A percentile compares a stretch with the other conserved stretches of the same genome.
Conservation (phyloP, 371 early-diverging fungal species). For the Funneliformis caledonium region DNA sequence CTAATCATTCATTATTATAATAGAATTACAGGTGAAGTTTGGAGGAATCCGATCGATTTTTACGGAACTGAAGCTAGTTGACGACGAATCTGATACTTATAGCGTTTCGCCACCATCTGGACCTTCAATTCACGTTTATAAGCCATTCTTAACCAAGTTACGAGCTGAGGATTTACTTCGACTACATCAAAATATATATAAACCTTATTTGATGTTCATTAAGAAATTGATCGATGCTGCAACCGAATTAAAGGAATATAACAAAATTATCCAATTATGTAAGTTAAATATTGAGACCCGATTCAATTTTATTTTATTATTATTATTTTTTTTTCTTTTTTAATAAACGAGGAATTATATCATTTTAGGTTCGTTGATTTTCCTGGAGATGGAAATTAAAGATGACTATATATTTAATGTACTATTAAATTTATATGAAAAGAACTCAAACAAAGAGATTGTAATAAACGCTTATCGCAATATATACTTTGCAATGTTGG, state of each 20-base stretch:
- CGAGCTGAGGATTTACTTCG: background rate
- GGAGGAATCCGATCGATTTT: constrained; percentile 35
- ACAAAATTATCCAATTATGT: constrained; percentile 35
- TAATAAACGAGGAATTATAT: background rate
- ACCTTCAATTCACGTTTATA: constrained; percentile 35
- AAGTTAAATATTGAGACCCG: background rate
- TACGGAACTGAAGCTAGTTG: background rate
- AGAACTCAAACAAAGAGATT: background rate
- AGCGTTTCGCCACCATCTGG: background rate
- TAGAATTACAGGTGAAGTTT: constrained; percentile 21
- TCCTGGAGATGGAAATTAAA: constrained; percentile 25
- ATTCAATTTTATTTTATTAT: background rate
- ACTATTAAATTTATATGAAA: constrained; percentile 25
- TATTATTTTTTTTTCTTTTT: background rate
- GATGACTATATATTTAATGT: background rate
- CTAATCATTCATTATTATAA: background rate
- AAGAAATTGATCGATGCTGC: background rate
- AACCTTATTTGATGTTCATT: constrained; percentile 20
- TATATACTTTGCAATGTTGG: background rate
- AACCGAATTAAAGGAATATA: constrained; percentile 23
- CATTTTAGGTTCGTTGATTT: constrained; percentile 28
- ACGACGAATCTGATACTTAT: background rate
- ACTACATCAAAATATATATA: constrained; percentile 30
- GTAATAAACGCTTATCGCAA: constrained; percentile 1
- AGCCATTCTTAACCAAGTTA: constrained; percentile 24